Percentiles rank a stretch among this genome's conserved stretches.
Conservation (phyloP, 164 flowering plant species). For the Magnolia officinalis region DNA sequence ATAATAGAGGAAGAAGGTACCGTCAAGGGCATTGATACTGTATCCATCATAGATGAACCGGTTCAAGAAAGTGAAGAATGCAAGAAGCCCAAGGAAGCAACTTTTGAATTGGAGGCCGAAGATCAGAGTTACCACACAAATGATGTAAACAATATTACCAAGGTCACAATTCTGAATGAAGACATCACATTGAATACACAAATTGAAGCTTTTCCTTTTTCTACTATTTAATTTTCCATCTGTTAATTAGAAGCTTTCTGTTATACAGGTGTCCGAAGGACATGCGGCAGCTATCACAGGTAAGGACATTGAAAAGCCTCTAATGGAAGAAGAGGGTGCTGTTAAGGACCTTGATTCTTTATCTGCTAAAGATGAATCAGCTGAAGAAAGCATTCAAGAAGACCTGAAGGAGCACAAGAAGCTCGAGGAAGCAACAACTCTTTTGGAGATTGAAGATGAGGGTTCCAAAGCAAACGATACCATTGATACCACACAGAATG, state of each 20-base stretch:
- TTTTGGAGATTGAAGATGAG: neutral
- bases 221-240: neutral
- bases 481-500: neutral
- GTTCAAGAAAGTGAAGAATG: conserved; percentile 1
- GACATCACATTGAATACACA: conserved; percentile 13
- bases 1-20: neutral
- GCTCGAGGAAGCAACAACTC: neutral
- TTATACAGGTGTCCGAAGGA: neutral
- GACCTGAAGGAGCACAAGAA: neutral
- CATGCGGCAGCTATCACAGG: neutral
- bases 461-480: neutral
- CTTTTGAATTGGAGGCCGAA: neutral
- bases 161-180: neutral
- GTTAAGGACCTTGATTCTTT: neutral
- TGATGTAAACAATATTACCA: neutral
- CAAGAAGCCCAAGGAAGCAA: neutral
- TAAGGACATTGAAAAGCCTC: neutral
- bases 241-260: conserved; percentile 6
- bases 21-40: neutral
- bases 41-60: too few relatives aligned
- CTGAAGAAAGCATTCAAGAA: neutral
- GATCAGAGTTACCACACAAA: neutral
- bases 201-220: neutral
- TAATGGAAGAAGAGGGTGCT: neutral
- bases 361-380: neutral